Evolutionary conservation across 768 basidiomycete genomes (phyloP).

Genomic region (Amylocystis lapponica): DNA sequence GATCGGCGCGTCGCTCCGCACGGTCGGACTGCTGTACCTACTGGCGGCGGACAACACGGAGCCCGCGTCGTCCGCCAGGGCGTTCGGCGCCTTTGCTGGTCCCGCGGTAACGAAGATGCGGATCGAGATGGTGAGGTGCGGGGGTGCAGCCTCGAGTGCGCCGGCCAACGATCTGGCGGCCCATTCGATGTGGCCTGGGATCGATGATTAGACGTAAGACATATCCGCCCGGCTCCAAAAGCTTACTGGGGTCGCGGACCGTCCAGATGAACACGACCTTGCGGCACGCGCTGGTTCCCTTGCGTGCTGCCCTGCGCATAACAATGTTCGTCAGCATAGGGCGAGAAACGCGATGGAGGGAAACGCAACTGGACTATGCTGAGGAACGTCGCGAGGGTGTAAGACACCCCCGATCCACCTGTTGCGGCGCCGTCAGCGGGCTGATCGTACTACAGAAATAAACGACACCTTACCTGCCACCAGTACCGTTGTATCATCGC

Average conservation of each 20-base stretch:
- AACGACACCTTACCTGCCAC: constrained; percentile 37
- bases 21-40: constrained; percentile 7
- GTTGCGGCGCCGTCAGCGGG: background rate
- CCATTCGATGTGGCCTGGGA: constrained; percentile 37
- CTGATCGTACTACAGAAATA: constrained; percentile 2
- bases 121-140: constrained; percentile 31
- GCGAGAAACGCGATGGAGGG: too few relatives aligned
- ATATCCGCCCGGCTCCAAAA: too few relatives aligned
- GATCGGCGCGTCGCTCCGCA: too few relatives aligned
- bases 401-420: constrained; percentile 49
- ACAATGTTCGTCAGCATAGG: too few relatives aligned
- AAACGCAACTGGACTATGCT: constrained; percentile 41
- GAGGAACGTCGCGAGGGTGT: constrained; percentile 39
- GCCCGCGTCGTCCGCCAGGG: constrained; percentile 16
- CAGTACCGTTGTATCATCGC: constrained; percentile 42
- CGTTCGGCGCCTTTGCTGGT: constrained; percentile 6
- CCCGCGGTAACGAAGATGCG: constrained; percentile 35
- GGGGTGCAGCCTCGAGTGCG: constrained; percentile 25
- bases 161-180: constrained; percentile 34
- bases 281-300: constrained; percentile 22
- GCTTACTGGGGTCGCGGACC: constrained; percentile 33
- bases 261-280: constrained; percentile 39
- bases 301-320: constrained; percentile 26
- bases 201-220: background rate
- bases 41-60: constrained; percentile 4